A percentile compares a stretch with the other conserved stretches of the same genome.
These are phyloP conservation scores for Aspergillus caelatus DNA, from an alignment of 2,329 filamentous ascomycete species.

Conservation along the genomic window DNA sequence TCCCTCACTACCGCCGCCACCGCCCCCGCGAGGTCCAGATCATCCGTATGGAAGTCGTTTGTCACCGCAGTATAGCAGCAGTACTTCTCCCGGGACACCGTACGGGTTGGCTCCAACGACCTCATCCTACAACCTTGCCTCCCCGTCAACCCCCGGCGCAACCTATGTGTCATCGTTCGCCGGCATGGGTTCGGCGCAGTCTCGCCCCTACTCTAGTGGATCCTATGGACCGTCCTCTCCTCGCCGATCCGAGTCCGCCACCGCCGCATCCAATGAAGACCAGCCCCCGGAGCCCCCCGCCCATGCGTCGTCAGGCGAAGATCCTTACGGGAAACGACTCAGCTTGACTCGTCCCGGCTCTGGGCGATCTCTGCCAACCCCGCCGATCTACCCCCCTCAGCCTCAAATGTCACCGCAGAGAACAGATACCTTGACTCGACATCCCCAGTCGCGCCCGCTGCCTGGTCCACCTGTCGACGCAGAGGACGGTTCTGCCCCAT, in stretches of 20 bases:
- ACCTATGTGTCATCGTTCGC: constrained; percentile 28
- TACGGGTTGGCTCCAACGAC: constrained; percentile 32
- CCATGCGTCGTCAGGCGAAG: constrained; percentile 31
- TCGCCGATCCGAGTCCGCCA: constrained; percentile 22
- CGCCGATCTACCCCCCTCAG: constrained; percentile 55
- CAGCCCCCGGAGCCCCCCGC: constrained; percentile 38
- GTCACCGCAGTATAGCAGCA: constrained; percentile 29
- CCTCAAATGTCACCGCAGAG: constrained; percentile 54
- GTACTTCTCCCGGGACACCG: constrained; percentile 26
- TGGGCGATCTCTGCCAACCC: constrained; percentile 47
- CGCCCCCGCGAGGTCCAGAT: constrained; percentile 43
- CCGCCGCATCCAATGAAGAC: constrained; percentile 27
- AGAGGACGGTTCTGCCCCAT: constrained; percentile 32
- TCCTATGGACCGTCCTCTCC: constrained; percentile 27
- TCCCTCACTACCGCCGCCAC: constrained; percentile 34
- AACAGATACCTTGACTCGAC: constrained; percentile 56
- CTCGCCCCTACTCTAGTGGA: constrained; percentile 26
- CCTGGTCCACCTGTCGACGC: constrained; percentile 58
- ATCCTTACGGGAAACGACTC: constrained; percentile 28
- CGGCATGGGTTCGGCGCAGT: constrained; percentile 20
- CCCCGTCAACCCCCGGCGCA: constrained; percentile 22
- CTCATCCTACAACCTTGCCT: constrained; percentile 32
- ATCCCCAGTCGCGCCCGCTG: constrained; percentile 61
- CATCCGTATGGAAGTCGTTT: constrained; percentile 41
- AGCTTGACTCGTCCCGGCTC: constrained; percentile 35